Evolutionary conservation across 31 red algal genomes (phyloP).

Genomic region (Porphyra umbilicalis): DNA sequence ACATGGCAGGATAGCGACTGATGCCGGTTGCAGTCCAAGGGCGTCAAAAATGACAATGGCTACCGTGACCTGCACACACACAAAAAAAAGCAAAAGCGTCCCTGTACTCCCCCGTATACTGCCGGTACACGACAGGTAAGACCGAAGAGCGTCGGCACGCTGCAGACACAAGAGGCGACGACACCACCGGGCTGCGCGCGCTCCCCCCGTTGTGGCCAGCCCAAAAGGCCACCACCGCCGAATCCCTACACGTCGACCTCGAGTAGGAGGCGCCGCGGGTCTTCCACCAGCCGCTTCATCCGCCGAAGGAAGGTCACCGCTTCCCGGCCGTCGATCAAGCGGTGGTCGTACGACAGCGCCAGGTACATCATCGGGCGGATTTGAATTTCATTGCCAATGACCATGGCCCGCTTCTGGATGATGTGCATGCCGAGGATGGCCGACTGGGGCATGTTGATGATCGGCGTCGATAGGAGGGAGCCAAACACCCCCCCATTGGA

Average conservation of each 20-base stretch:
- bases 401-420: constrained; percentile 90
- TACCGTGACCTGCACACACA: too few species aligned
- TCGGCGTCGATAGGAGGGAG: constrained; percentile 84
- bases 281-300: constrained; percentile 91
- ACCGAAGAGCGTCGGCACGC: too few species aligned
- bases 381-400: constrained; percentile 86
- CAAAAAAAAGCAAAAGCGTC: too few species aligned
- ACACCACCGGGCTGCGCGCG: too few species aligned
- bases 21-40: too few species aligned
- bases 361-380: constrained; percentile 99
- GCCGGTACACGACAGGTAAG: too few species aligned
- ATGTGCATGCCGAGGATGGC: constrained; percentile 99
- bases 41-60: too few species aligned
- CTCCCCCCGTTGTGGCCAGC: too few species aligned
- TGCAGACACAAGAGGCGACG: too few species aligned
- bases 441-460: constrained; percentile 98
- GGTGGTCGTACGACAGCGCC: constrained; percentile 97
- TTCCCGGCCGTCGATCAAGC: constrained; percentile 98
- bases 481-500: constrained; percentile 99
- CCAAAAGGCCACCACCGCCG: too few species aligned
- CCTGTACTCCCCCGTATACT: too few species aligned
- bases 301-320: constrained; percentile 94
- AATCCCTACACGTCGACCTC: constrained; percentile 49
- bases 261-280: constrained; percentile 85
- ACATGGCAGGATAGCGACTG: too few species aligned